Percentiles rank a stretch among this genome's conserved stretches.
These are phyloP conservation scores for Brassica nigra DNA, from an alignment of 345 rosid genomes.

Conservation along the genomic window DNA sequence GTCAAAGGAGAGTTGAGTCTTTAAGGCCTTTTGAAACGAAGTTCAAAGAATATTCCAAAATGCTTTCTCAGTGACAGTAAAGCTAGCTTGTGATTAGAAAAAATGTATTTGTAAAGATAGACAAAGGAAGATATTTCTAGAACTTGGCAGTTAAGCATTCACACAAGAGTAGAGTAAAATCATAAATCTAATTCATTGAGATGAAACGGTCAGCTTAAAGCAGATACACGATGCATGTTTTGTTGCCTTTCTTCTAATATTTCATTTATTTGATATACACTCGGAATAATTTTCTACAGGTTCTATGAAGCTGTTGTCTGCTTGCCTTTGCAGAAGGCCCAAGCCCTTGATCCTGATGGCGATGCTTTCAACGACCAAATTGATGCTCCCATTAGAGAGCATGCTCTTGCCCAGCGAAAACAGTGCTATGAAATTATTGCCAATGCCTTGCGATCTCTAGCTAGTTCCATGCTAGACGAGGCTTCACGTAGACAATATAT, in stretches of 20 bases:
- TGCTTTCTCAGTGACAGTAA: background rate
- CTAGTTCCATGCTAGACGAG: conserved; percentile 62
- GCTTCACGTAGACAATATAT: conserved; percentile 74
- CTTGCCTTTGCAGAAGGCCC: conserved; percentile 92
- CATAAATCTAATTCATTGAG: background rate
- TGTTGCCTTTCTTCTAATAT: conserved; percentile 2
- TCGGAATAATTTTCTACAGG: conserved; percentile 48
- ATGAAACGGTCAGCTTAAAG: background rate
- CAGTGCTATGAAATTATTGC: conserved; percentile 87
- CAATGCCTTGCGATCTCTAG: conserved; percentile 71
- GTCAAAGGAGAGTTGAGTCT: background rate
- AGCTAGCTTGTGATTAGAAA: background rate
- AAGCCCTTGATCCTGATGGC: conserved; percentile 85
- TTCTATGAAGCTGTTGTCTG: conserved; percentile 98
- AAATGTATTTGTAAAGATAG: background rate
- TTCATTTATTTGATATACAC: conserved; percentile 13
- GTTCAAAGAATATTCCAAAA: background rate
- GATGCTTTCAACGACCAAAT: conserved; percentile 95
- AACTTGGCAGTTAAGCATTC: conserved; percentile 13
- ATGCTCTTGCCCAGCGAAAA: conserved; percentile 78
- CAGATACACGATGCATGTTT: conserved; percentile 9
- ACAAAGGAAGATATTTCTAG: background rate
- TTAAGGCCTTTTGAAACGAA: conserved; percentile 6
- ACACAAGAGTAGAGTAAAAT: background rate
- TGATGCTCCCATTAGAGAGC: conserved; percentile 68